Evolutionary conservation across 2,329 filamentous ascomycete species (phyloP).

Genomic region (Apiospora saccharicola): DNA sequence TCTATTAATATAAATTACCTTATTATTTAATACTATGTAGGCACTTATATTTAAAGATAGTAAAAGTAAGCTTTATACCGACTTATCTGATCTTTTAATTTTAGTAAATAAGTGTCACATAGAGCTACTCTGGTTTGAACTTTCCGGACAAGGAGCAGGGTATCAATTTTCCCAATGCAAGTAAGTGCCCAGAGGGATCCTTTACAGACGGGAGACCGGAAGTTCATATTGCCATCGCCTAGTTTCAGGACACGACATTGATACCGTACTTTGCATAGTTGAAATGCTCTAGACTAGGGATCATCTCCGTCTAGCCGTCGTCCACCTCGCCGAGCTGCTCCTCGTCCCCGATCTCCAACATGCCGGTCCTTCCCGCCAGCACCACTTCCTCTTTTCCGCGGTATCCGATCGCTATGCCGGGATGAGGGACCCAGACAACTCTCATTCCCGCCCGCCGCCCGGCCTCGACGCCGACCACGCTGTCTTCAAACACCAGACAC

Average conservation of each 20-base stretch:
- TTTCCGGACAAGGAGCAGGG: too few relatives aligned
- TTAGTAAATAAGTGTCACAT: too few relatives aligned
- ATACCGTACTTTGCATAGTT: constrained; percentile 48
- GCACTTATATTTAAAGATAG: too few relatives aligned
- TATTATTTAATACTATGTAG: too few relatives aligned
- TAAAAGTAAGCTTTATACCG: too few relatives aligned
- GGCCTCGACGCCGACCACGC: constrained; percentile 74
- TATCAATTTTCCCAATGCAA: too few relatives aligned
- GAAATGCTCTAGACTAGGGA: constrained; percentile 46
- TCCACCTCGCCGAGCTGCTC: constrained; percentile 44
- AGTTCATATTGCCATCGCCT: too few relatives aligned
- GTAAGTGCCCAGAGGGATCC: too few relatives aligned
- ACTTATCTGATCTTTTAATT: too few relatives aligned
- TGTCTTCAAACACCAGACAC: constrained; percentile 79
- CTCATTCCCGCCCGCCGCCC: constrained; percentile 77
- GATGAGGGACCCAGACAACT: constrained; percentile 75
- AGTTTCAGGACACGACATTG: constrained; percentile 20
- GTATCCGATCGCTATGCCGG: constrained; percentile 55
- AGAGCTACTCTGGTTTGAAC: too few relatives aligned
- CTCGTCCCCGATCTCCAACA: constrained; percentile 40
- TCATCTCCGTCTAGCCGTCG: constrained; percentile 48
- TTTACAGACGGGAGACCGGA: too few relatives aligned
- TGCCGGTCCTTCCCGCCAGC: constrained; percentile 41
- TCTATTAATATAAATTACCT: too few relatives aligned
- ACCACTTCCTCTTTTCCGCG: constrained; percentile 38